Percentiles rank a stretch among this genome's conserved stretches.
Evolutionary conservation across 2,329 filamentous ascomycete species (phyloP).

Genomic region (Ophiocordyceps camponoti-leonardi): DNA sequence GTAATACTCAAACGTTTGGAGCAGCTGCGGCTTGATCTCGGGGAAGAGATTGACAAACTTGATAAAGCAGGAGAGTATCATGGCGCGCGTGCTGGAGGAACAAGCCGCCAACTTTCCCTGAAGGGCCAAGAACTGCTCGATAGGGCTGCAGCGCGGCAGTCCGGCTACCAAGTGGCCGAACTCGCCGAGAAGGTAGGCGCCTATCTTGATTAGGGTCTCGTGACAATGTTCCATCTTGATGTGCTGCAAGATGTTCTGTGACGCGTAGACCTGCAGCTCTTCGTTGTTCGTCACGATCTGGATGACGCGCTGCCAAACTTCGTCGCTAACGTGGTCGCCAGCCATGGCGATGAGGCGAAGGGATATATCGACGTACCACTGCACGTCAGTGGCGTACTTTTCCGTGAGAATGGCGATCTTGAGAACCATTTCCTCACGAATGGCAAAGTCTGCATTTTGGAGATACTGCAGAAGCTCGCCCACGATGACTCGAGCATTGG

Average conservation of each 20-base stretch:
- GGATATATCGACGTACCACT: constrained; percentile 99
- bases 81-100: constrained; percentile 77
- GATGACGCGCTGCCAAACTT: constrained; percentile 97
- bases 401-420: constrained; percentile 98
- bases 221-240: constrained; percentile 88
- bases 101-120: constrained; percentile 80
- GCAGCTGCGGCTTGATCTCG: constrained; percentile 89
- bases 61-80: constrained; percentile 88
- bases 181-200: constrained; percentile 86
- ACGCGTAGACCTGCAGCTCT: constrained; percentile 90
- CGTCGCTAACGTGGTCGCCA: constrained; percentile 94
- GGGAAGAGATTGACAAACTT: constrained; percentile 98
- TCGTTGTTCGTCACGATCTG: constrained; percentile 99
- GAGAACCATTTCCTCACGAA: constrained; percentile 96
- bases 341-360: constrained; percentile 88
- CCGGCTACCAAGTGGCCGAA: constrained; percentile 96
- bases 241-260: constrained; percentile 82
- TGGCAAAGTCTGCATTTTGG: constrained; percentile 92
- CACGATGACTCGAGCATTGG: constrained; percentile 88
- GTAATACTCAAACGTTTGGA: constrained; percentile 81
- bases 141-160: constrained; percentile 78
- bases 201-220: constrained; percentile 95
- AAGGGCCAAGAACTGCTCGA: constrained; percentile 89
- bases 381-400: constrained; percentile 94
- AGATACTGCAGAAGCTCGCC: constrained; percentile 86